Base-by-base conservation (phyloP, 164 flowering plant species). In the Nymphaea thermarum region DNA sequence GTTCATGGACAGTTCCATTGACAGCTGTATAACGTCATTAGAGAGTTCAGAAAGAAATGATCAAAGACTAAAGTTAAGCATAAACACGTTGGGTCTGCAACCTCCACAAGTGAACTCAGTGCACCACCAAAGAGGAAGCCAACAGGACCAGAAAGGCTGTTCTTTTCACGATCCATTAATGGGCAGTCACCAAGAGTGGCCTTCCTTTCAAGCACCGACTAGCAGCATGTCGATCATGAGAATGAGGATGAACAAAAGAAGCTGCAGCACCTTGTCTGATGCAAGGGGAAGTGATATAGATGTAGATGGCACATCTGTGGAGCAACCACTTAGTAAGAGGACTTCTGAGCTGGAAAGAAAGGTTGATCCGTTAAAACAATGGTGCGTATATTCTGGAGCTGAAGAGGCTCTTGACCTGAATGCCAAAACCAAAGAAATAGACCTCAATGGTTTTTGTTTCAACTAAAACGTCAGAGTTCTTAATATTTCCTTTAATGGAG, bases 21-120 rank as follows among this genome's bases (percentile, higher is more conserved):
- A 16, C 15, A 60, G 63, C 77, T 86, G 88, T 5, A 62, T 82
- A 67, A 83, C 87, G 47, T 82, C 90, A 4, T 83, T 83, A 0
- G 89, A 80, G 45, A 82, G 85, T 77, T 80, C 86, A 3, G 85
- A 77, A 4, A 71, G 82, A 61, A 79, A 80, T 60, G 83, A 83
- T 53, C 82, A 85, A 44, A 70, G 69, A 62, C 70, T 67, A 5
- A 45, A 45, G 5, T 5, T 45, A 45, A 5, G 11, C 5, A 45
- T 45, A 5, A 45, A 2, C 11, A 10, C 53, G 11, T 45, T 45
- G 53, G 53, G 53, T 45, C 5, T 45, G 53, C 68, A 53, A 66
- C 70, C 36, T 45, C 64, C 65, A 8, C 76, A 80, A 4, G 4
- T 44, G 73, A 69, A 44, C 73, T 76, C 44, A 47, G 44, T 45